Evolutionary conservation across 331 rosid genomes (phyloP).

Genomic region (Acacia pycnantha): DNA sequence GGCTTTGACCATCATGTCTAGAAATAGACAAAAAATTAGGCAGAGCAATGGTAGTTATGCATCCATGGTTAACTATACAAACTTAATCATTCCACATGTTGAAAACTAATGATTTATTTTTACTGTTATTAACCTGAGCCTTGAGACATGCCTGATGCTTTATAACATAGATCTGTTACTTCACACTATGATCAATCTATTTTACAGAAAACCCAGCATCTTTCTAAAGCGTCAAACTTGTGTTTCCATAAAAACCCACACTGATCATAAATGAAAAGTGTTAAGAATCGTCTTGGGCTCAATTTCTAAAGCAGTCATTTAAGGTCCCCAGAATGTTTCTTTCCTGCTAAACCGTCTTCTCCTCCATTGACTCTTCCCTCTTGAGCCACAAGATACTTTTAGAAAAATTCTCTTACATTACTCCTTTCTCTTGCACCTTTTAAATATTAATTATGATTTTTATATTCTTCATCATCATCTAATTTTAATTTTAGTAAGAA

Average conservation of each 20-base stretch:
- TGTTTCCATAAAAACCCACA: not conserved
- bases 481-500: not conserved
- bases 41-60: conserved; percentile 2
- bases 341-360: not conserved
- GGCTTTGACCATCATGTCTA: conserved; percentile 7
- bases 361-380: not conserved
- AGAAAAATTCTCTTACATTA: not conserved
- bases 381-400: not conserved
- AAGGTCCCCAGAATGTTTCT: not conserved
- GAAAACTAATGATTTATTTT: not conserved
- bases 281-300: not conserved
- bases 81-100: not conserved
- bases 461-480: not conserved
- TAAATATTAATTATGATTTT: not conserved
- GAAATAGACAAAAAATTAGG: conserved; percentile 19
- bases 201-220: not conserved
- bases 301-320: not conserved
- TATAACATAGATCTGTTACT: not conserved
- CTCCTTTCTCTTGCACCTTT: not conserved
- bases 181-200: not conserved
- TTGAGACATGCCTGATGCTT: not conserved
- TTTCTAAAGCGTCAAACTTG: not conserved
- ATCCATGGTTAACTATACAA: not conserved
- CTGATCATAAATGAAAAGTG: not conserved
- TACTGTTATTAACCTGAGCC: not conserved